phyloP scores from a whole-genome alignment of 176 grass and related monocot genomes.

The Hordeum vulgare region DNA sequence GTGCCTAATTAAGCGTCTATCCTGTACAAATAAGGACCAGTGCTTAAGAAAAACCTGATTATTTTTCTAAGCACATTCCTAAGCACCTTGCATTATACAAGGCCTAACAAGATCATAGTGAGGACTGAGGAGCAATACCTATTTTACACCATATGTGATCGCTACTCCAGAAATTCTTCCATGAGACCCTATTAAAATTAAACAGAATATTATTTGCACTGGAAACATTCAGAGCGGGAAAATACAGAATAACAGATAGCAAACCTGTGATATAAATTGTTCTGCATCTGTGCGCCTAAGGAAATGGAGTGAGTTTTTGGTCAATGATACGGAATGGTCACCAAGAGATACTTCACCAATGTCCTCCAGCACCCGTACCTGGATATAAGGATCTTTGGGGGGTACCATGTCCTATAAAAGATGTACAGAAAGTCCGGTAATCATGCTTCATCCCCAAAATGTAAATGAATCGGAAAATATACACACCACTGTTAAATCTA shows the following conservation, averaged over 20 bases:
- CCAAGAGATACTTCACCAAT: slow-evolving; percentile 92
- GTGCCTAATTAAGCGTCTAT: no score
- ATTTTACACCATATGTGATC: slow-evolving; percentile 31
- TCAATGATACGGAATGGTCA: slow-evolving; percentile 78
- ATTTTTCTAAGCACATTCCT: no score
- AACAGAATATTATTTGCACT: background rate
- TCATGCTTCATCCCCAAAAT: background rate
- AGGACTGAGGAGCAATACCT: slow-evolving; percentile 21
- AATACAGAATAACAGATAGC: background rate
- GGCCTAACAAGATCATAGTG: background rate
- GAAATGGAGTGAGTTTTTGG: slow-evolving; percentile 91
- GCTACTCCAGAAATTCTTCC: slow-evolving; percentile 89
- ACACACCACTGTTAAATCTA: slow-evolving; percentile 93
- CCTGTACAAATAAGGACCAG: no score
- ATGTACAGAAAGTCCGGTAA: background rate
- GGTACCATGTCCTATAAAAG: slow-evolving; percentile 84
- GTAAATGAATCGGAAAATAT: background rate
- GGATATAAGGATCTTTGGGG: slow-evolving; percentile 95
- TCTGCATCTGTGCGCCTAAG: slow-evolving; percentile 83
- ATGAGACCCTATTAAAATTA: slow-evolving; percentile 63
- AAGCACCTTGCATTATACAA: no score
- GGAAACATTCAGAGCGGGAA: background rate
- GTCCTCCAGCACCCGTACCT: slow-evolving; percentile 72
- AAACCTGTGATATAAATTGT: slow-evolving; percentile 83
- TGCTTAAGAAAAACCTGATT: no score